phyloP scores from a whole-genome alignment of 129 eudicot species.

The Lactuca sativa region DNA sequence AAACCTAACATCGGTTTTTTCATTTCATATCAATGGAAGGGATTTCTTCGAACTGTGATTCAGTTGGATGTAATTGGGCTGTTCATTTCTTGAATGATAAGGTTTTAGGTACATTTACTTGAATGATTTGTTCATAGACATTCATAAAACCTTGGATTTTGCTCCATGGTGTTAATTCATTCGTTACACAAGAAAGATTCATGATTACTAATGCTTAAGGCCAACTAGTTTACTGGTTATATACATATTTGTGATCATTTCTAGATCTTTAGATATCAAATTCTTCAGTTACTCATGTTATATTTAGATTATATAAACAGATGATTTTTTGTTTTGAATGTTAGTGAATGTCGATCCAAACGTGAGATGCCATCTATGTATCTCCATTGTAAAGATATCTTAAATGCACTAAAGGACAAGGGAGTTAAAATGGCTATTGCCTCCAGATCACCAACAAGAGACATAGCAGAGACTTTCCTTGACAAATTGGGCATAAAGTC shows the following conservation, averaged over 20 bases:
- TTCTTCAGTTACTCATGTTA: conserved; percentile 9
- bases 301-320: not conserved
- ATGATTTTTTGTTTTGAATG: not conserved
- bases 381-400: conserved; percentile 80
- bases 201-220: not conserved
- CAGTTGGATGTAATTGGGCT: conserved; percentile 1
- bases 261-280: conserved; percentile 16
- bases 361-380: conserved; percentile 82
- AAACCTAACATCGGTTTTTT: not conserved
- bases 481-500: conserved; percentile 73
- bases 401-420: conserved; percentile 74
- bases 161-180: not conserved
- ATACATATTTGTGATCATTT: not conserved
- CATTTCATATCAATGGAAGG: too few species aligned
- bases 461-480: conserved; percentile 77
- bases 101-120: conserved; percentile 3
- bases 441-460: conserved; percentile 94
- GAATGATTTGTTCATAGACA: not conserved
- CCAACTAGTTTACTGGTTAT: not conserved
- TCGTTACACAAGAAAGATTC: not conserved
- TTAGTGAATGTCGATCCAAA: conserved; percentile 87
- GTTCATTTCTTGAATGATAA: not conserved
- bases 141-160: not conserved
- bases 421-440: conserved; percentile 88
- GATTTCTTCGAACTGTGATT: too few species aligned